Conservation (phyloP, 2,329 filamentous ascomycete species). For the Penicillium sp. region DNA sequence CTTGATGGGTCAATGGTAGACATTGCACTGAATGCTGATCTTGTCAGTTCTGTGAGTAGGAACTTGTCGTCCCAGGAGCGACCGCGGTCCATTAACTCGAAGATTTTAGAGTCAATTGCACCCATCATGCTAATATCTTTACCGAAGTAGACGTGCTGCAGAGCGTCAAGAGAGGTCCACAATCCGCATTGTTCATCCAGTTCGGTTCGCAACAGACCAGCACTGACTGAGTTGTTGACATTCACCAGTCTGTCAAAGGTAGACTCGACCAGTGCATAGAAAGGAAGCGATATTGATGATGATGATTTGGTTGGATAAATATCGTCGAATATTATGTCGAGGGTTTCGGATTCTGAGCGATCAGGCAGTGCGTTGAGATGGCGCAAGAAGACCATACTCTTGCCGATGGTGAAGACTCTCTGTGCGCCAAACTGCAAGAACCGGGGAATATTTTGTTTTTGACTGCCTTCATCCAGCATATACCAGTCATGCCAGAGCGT, state of each 20-base stretch:
- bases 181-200: conserved; percentile 70
- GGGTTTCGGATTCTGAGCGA: conserved; percentile 28
- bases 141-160: conserved; percentile 74
- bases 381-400: conserved; percentile 81
- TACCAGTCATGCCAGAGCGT: conserved; percentile 77
- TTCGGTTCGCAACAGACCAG: conserved; percentile 61
- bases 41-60: conserved; percentile 71
- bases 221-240: conserved; percentile 68
- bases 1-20: conserved; percentile 58
- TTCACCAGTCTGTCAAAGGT: conserved; percentile 75
- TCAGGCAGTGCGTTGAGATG: conserved; percentile 55
- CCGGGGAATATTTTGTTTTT: conserved; percentile 64
- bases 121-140: conserved; percentile 68
- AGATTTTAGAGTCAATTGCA: conserved; percentile 65
- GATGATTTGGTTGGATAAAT: conserved; percentile 40
- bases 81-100: conserved; percentile 67
- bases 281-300: conserved; percentile 34
- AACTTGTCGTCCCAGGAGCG: conserved; percentile 76
- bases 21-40: conserved; percentile 62
- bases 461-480: conserved; percentile 57
- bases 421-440: conserved; percentile 69
- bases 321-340: conserved; percentile 31
- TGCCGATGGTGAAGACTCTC: conserved; percentile 82
- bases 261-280: conserved; percentile 66
- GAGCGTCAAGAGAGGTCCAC: conserved; percentile 59